Base-by-base conservation (phyloP, 352 stramenopile genomes). In the Pythium oligandrum region DNA sequence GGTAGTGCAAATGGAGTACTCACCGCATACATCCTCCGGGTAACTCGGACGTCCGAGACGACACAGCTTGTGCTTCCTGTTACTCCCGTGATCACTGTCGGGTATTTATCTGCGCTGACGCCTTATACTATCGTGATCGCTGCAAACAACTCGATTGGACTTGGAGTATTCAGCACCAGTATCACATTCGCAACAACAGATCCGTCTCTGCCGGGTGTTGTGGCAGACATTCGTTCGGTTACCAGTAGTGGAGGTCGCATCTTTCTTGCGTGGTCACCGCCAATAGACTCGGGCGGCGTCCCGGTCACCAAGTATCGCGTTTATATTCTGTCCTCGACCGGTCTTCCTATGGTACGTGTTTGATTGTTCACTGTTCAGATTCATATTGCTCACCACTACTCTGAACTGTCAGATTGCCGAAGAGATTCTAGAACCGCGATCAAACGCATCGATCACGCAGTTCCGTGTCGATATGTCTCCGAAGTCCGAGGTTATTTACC, bases 281-380 rank as follows among this genome's bases (percentile, higher is more conserved):
- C 79, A 5, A 51, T 70, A 3, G 79, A 90, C 34, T 71, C 71
- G 0, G 79, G 79, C 0, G 79, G 79, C 4, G 54, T 86, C 10
- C 44, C 63, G 2, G 75, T 90, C 31, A 76, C 51, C 4, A 86
- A 86, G 4, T 90, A 88, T 44, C 72, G 75, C 6, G 47, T 90
- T 31, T 78, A 83, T 36, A 46, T 57, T 1, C 40, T 71, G 11
- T 50, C 59, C 17, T 26, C 34, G 1, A 9, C 49, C 1, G 66
- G 48, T 0, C 8, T 35, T 30, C 55, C 50, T 61, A 57, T n/a
- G 51, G 48, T 59, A 38, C 9, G 17, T 26, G 17, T 26, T 26
- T 26, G 17, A 26, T 26, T 26, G 17, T 26, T 26, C 17, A 26
- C 17, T 26, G 17, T 26, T 26, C 17, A 26, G 17, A 0, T 26